These are phyloP conservation scores for Teunomyces panamensis DNA, from an alignment of 805 yeast genomes.

Conservation along the genomic window DNA sequence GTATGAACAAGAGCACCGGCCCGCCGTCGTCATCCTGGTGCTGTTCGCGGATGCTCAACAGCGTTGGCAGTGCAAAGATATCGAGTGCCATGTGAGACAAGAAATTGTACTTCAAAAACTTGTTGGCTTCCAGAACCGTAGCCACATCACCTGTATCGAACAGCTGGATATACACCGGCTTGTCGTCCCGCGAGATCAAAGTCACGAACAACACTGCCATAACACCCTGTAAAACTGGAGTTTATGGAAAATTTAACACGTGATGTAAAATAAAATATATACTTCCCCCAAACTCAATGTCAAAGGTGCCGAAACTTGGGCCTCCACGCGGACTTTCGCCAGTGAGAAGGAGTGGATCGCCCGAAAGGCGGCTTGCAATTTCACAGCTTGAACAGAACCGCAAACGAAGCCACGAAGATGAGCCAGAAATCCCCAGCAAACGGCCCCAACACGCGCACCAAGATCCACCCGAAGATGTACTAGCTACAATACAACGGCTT, in stretches of 20 bases:
- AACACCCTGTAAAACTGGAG: no score
- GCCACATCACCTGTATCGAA: constrained; percentile 24
- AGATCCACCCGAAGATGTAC: not conserved
- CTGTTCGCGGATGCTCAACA: constrained; percentile 37
- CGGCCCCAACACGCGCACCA: not conserved
- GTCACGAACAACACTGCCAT: constrained; percentile 49
- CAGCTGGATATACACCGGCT: constrained; percentile 59
- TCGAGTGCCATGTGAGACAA: constrained; percentile 76
- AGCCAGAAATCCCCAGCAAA: not conserved
- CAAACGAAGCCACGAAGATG: not conserved
- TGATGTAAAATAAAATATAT: not conserved
- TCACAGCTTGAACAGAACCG: constrained; percentile 5
- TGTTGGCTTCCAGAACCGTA: constrained; percentile 30
- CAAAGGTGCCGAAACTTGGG: not conserved
- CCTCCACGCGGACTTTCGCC: constrained; percentile 7
- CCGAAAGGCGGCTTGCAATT: constrained; percentile 6
- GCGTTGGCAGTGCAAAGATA: constrained; percentile 55
- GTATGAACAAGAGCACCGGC: constrained; percentile 55
- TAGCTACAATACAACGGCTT: not conserved
- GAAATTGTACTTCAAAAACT: constrained; percentile 60
- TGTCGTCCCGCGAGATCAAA: constrained; percentile 55
- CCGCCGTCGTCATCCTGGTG: constrained; percentile 26
- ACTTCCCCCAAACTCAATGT: not conserved
- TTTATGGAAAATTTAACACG: not conserved
- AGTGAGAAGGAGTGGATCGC: constrained; percentile 9